A percentile compares a stretch with the other conserved stretches of the same genome.
Evolutionary conservation across 2,329 filamentous ascomycete genomes (phyloP).

Genomic region (Mollisia scopiformis): DNA sequence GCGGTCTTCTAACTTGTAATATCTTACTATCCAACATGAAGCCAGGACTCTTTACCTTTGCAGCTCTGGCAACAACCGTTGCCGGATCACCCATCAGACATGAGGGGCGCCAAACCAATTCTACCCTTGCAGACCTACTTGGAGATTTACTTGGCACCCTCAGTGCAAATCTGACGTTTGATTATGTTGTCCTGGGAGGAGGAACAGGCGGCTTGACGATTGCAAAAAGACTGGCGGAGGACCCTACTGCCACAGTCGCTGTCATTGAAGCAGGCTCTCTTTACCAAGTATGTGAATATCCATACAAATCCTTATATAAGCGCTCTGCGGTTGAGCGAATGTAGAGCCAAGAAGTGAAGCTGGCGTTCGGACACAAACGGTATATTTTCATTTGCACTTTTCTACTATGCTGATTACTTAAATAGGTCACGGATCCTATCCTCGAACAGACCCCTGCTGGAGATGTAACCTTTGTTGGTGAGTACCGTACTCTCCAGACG

Average conservation of each 20-base stretch:
- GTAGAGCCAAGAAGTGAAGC: too few relatives aligned
- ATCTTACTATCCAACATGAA: too few relatives aligned
- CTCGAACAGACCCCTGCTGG: constrained; percentile 3
- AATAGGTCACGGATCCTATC: not conserved
- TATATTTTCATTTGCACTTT: too few relatives aligned
- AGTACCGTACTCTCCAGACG: not conserved
- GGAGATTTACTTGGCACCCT: not conserved
- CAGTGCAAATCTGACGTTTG: constrained; percentile 4
- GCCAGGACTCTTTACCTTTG: too few relatives aligned
- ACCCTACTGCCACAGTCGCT: constrained; percentile 9
- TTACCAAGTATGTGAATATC: too few relatives aligned
- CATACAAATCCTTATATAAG: too few relatives aligned
- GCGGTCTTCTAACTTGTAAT: too few relatives aligned
- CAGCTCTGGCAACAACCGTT: not conserved
- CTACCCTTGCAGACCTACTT: too few relatives aligned
- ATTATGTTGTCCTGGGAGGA: constrained; percentile 15
- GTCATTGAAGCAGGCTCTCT: constrained; percentile 21
- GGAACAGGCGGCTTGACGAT: constrained; percentile 19
- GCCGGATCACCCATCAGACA: not conserved
- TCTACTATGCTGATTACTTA: too few relatives aligned
- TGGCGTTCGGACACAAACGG: too few relatives aligned
- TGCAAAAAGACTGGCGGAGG: constrained; percentile 17
- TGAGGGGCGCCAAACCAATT: not conserved
- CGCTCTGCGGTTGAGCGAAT: too few relatives aligned
- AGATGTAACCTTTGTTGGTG: constrained; percentile 4